Base-by-base conservation (phyloP, 768 basidiomycete species). In the Clitopilus passeckerianus region DNA sequence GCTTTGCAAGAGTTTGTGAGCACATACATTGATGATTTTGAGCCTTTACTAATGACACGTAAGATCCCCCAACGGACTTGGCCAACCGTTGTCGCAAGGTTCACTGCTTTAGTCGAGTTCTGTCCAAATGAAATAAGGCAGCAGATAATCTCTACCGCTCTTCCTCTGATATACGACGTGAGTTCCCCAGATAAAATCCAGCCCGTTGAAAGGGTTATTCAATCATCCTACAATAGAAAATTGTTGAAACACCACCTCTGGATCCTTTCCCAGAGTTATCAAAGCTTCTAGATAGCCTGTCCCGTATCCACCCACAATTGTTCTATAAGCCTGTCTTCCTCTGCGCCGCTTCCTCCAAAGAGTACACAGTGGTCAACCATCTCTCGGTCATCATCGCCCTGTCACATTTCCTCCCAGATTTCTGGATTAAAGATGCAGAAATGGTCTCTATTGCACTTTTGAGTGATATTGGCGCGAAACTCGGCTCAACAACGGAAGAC, bases 311-410 rank as follows among this genome's bases (percentile, higher is more conserved):
- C 59, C 89, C 89, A 0, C 84, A 80, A 55, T 60, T 85, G 0
- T 90, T 92, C 70, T 91, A 83, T 74, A 89, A 86, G 66, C 86
- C 87, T 0, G 70, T 92, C 7, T 89, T 91, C 65, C 71, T 78
- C 0, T 89, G 87, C 61, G 87, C 90, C 0, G 83, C 83, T 1
- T 84, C 87, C 0, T 75, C 77, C 44, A 87, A 86, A 63, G 85
- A 85, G 57, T 66, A 80, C n/a, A 76, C 80, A 10, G 75, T 89
- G 9, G 75, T 83, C 10, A 83, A 81, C 57, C 82, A 89, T 60
- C 77, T 90, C 0, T 79, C 82, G 50, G 75, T 79, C 3, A 67
- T 91, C 52, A 72, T 75, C 14, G 75, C 80, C 1, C 63, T 88
- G 57, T 75, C 82, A 5, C 78, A 75, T 30, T 81, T 83, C 65